Percentiles rank a stretch among this genome's conserved stretches.
phyloP scores from a whole-genome alignment of 768 basidiomycete species.

The Tulasnella sp. region DNA sequence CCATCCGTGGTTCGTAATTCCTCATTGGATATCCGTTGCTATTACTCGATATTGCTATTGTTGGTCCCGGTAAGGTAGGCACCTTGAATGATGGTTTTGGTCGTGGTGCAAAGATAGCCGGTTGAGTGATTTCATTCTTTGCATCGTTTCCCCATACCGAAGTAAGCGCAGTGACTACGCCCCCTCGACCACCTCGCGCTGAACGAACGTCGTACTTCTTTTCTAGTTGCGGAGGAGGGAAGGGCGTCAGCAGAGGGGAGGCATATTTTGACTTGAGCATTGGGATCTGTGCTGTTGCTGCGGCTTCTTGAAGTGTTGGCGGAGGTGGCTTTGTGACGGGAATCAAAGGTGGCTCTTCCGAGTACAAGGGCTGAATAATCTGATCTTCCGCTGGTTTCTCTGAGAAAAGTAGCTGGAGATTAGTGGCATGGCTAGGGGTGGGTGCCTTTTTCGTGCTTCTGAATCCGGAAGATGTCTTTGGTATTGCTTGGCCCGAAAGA shows the following conservation, averaged over 20 bases:
- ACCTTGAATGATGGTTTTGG: slow-evolving; percentile 9
- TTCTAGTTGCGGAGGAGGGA: not conserved
- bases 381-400: not conserved
- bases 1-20: no score
- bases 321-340: not conserved
- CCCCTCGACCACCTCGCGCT: slow-evolving; percentile 64
- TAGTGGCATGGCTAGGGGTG: not conserved
- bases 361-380: no score
- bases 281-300: not conserved
- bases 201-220: slow-evolving; percentile 53
- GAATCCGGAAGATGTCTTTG: slow-evolving; percentile 10
- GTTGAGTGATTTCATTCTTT: not conserved
- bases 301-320: slow-evolving; percentile 4
- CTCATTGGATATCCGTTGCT: no score
- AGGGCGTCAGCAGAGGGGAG: not conserved
- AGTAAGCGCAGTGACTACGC: slow-evolving; percentile 57
- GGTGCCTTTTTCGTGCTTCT: slow-evolving; percentile 4
- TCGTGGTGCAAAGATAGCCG: no score
- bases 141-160: slow-evolving; percentile 44
- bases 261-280: not conserved
- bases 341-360: slow-evolving; percentile 1
- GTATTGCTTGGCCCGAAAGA: slow-evolving; percentile 7
- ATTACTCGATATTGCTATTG: not conserved
- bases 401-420: slow-evolving; percentile 1
- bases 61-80: slow-evolving; percentile 7